phyloP scores from a whole-genome alignment of 1,284 basidiomycete genomes.

The Grifola frondosa region DNA sequence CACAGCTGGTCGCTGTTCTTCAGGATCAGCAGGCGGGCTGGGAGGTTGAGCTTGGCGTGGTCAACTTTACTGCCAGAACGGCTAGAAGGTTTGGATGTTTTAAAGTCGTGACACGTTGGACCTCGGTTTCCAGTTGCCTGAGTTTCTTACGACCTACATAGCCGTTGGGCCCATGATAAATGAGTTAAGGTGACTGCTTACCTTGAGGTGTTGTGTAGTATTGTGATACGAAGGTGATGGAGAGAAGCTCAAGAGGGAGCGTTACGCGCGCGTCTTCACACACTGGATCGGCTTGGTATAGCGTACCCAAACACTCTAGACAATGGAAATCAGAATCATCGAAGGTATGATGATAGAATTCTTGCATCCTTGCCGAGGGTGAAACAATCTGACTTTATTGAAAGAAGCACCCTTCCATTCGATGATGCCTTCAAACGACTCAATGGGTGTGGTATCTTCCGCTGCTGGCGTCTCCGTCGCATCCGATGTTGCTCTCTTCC shows the following conservation, averaged over 20 bases:
- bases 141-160: slow-evolving; percentile 59
- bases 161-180: slow-evolving; percentile 1
- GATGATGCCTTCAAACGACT: slow-evolving; percentile 58
- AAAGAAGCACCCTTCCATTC: slow-evolving; percentile 59
- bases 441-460: slow-evolving; percentile 49
- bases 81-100: slow-evolving; percentile 61
- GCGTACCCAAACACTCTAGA: slow-evolving; percentile 59
- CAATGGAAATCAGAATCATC: too few relatives aligned
- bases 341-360: too few relatives aligned
- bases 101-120: slow-evolving; percentile 56
- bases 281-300: slow-evolving; percentile 71
- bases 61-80: slow-evolving; percentile 64
- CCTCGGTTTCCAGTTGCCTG: slow-evolving; percentile 61
- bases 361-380: slow-evolving; percentile 65
- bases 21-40: slow-evolving; percentile 59
- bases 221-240: slow-evolving; percentile 59
- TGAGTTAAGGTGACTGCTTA: slow-evolving; percentile 9
- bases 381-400: slow-evolving; percentile 65
- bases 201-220: slow-evolving; percentile 71
- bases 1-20: slow-evolving; percentile 64
- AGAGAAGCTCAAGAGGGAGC: slow-evolving; percentile 63
- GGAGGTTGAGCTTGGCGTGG: slow-evolving; percentile 44
- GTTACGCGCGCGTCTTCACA: slow-evolving; percentile 57
- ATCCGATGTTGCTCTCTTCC: slow-evolving; percentile 64
- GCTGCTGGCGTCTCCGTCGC: slow-evolving; percentile 57